Percentiles rank a stretch among this genome's conserved stretches.
Conservation (phyloP, 768 basidiomycete species). For the Tremella fuciformis region DNA sequence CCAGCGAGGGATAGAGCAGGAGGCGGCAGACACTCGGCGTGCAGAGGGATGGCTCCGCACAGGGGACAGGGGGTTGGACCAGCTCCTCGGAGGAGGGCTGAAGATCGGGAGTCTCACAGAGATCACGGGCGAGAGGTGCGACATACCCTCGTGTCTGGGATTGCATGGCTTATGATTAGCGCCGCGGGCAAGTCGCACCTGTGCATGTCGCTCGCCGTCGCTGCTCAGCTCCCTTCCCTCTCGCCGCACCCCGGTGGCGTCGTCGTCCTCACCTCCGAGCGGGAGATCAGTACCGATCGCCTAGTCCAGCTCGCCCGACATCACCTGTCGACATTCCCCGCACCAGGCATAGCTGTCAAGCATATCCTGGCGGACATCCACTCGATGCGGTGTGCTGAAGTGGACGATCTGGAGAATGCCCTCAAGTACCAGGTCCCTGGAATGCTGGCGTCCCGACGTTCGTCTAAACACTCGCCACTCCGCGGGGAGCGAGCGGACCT, state of each 20-base stretch:
- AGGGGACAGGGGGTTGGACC: conserved; percentile 69
- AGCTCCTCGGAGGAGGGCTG: conserved; percentile 73
- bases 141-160: background rate
- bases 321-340: conserved; percentile 13
- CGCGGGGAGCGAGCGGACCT: background rate
- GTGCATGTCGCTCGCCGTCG: conserved; percentile 75
- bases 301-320: conserved; percentile 39
- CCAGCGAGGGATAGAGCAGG: background rate
- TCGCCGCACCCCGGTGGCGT: conserved; percentile 59
- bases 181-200: conserved; percentile 94
- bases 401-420: conserved; percentile 52
- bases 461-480: background rate
- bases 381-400: conserved; percentile 54
- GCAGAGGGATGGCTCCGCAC: conserved; percentile 60
- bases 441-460: conserved; percentile 29
- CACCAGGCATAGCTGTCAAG: background rate
- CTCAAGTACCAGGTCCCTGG: conserved; percentile 52
- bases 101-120: conserved; percentile 80
- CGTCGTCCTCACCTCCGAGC: conserved; percentile 46
- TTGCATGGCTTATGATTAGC: conserved; percentile 57
- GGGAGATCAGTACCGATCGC: conserved; percentile 44
- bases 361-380: conserved; percentile 55
- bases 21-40: background rate
- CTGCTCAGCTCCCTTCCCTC: conserved; percentile 66
- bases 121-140: conserved; percentile 80